A percentile compares a stretch with the other conserved stretches of the same genome.
phyloP scores from a whole-genome alignment of 1,284 basidiomycete species.

The Grifola frondosa region DNA sequence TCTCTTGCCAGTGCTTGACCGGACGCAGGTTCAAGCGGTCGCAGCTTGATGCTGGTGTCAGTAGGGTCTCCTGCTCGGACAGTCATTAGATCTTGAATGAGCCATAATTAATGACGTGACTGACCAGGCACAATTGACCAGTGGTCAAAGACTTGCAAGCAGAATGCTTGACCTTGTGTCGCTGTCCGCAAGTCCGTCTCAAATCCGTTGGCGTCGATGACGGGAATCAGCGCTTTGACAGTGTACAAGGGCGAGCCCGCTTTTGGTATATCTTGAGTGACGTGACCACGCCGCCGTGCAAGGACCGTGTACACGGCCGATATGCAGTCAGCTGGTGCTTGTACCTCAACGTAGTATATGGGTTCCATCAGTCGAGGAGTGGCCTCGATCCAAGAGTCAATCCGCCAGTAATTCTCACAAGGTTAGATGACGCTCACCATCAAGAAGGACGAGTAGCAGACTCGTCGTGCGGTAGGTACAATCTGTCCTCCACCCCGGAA shows the following conservation, averaged over 20 bases:
- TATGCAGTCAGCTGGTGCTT: constrained; percentile 97
- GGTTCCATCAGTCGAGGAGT: constrained; percentile 94
- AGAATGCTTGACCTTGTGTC: constrained; percentile 97
- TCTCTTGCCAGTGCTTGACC: constrained; percentile 91
- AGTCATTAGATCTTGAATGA: constrained; percentile 26
- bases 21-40: constrained; percentile 95
- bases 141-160: constrained; percentile 94
- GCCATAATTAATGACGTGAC: constrained; percentile 25
- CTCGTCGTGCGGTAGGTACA: constrained; percentile 94
- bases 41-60: constrained; percentile 91
- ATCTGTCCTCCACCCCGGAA: constrained; percentile 98
- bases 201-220: constrained; percentile 98
- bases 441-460: constrained; percentile 98
- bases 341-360: constrained; percentile 97
- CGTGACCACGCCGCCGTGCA: constrained; percentile 94
- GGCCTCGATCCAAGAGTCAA: constrained; percentile 59
- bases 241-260: constrained; percentile 97
- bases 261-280: constrained; percentile 96
- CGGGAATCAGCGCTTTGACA: constrained; percentile 95
- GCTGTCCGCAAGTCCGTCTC: constrained; percentile 97
- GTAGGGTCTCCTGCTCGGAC: constrained; percentile 80
- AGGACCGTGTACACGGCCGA: constrained; percentile 98
- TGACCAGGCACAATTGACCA: constrained; percentile 96
- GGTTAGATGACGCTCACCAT: constrained; percentile 65
- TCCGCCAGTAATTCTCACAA: too few species aligned